A percentile compares a stretch with the other conserved stretches of the same genome.
Evolutionary conservation across 306 rosid genomes (phyloP).

Genomic region (apple (Malus domestica)): DNA sequence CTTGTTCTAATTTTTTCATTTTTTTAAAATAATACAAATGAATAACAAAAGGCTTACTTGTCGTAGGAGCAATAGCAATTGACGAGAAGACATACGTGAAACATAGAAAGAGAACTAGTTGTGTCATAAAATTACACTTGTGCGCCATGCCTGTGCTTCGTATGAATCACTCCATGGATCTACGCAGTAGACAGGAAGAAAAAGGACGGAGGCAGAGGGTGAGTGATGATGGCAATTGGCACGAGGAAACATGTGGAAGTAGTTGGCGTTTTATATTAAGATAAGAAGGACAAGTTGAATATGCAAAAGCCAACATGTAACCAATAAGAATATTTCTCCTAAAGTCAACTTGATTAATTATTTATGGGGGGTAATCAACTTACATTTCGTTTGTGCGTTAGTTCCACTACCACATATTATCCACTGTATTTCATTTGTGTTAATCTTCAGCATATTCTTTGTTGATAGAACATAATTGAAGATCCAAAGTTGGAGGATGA

Average conservation of each 20-base stretch:
- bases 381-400: background rate
- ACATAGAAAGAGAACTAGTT: background rate
- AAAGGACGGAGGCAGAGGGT: background rate
- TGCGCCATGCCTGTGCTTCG: background rate
- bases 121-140: background rate
- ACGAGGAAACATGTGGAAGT: background rate
- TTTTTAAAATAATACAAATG: no score
- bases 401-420: background rate
- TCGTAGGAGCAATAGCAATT: background rate
- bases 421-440: background rate
- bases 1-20: background rate
- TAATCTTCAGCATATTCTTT: no score
- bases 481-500: no score
- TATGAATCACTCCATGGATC: background rate
- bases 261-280: background rate
- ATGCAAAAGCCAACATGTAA: background rate
- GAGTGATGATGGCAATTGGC: background rate
- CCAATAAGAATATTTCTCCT: background rate
- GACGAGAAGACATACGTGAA: background rate
- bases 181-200: background rate
- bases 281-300: background rate
- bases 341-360: background rate
- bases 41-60: background rate
- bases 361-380: no score
- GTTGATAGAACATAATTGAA: no score